Evolutionary conservation across 257 asterid genomes (phyloP), one percentile per base, ranked within the genome.

Genomic region (Scutellaria galericulata): DNA sequence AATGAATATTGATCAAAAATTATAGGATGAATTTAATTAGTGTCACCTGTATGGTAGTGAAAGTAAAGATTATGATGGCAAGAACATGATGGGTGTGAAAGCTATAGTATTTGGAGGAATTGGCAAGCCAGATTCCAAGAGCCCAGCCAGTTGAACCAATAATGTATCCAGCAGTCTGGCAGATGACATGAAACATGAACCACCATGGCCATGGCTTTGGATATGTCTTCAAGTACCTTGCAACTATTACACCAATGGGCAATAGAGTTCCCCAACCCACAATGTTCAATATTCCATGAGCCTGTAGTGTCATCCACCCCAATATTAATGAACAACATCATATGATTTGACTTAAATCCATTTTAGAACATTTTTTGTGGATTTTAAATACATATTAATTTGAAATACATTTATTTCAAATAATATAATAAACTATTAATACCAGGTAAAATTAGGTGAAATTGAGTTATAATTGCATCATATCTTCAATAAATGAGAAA

Each of bases 211-310:
- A 77, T 2, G 0, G 5, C 6, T n/a, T 4, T 0, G 89, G 90
- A 47, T 12, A 70, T 13, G 1, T 50, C 39, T 39, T 65, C 46
- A 71, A 86, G 79, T 88, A 88, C 73, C 96, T 75, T 0, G 90
- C 81, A 9, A 81, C 64, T 10, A 88, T 88, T 56, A 62, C 89
- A 9, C 96, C 96, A 12, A 69, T 1, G 0, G 96, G 96, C 12
- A 90, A 42, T 7, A 88, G 65, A 5, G 71, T 79, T 42, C 96
- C 96, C 92, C 92, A 90, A 0, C 92, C 92, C 69, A 78, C 75
- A n/a, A 86, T 74, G 78, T 86, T 90, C 42, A 90, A 4, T 56
- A 85, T 70, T 11, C 91, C 95, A 78, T 90, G 96, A 50, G 53
- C 82, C 96, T 90, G 27, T 24, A 24, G 27, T 24, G 27, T 18